Evolutionary conservation across 495 filamentous ascomycete genomes (phyloP), one percentile per base, ranked within the genome.

Genomic region (Penicillium coprophilum): DNA sequence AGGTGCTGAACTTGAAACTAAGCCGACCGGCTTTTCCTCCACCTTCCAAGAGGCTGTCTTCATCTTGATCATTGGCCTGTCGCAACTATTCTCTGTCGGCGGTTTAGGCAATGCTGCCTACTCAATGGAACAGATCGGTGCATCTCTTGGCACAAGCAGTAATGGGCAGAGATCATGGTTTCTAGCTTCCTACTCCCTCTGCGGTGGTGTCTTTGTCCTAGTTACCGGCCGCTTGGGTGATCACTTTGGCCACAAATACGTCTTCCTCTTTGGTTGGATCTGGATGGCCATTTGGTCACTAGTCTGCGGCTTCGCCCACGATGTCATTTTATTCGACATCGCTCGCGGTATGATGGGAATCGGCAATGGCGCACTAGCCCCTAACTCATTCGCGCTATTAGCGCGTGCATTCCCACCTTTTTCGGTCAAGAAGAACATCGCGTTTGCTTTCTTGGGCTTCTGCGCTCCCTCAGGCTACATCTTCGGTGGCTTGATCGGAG

Each of bases 361-460:
- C 1, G 83, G 82, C 0, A 81, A 80, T 2, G 79, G 81, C 0
- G 69, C 85, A 41, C 39, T 82, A 40, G 71, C 85, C 7, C 83
- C 84, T 13, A 87, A 86, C 57, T 78, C 66, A 1, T 65, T 86
- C 8, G 83, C 84, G 1, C 71, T 85, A n/a, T 56, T 87, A 12
- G 86, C 84, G 3, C 62, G 72, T 3, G 71, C 72, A 0, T 86
- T 83, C 57, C 58, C 69, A 1, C 72, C 76, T 9, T 77, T 80
- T 0, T 64, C 56, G 9, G 36, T 32, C 6, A 72, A 78, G 40
- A 85, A 87, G 71, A 74, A 82, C 47, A 78, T 88, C 69, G 73
- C 77, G 0, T 86, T 88, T 60, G 73, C 77, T 0, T 46, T 83
- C 11, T 85, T 87, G 56, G 85, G 83, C 8, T 82, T 80, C 12